Base-by-base conservation (phyloP, 116 monocot species). In the Iris pallida region DNA sequence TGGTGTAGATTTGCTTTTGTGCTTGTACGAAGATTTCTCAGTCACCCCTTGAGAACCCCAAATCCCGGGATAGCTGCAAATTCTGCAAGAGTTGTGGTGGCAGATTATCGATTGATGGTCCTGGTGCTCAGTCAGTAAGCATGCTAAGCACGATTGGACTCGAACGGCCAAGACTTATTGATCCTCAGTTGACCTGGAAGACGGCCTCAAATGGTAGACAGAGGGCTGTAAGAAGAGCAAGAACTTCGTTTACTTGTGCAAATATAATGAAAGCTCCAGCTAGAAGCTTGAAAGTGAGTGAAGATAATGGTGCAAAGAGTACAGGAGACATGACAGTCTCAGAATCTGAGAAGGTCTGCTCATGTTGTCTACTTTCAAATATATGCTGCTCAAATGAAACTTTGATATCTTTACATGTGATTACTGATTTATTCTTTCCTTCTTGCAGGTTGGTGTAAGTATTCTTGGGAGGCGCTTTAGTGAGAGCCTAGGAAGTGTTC, bases 301-400 rank as follows among this genome's bases (percentile, higher is more conserved):
- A 78, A 30, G 74, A 75, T 47, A 72, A 73, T 53, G 59, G 69
- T 47, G 62, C 68, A 53, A 81, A 75, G 43, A 73, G 7, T 42
- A 46, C 53, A 52, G 69, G 61, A 49, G 85, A 88, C 70, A 79
- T 91, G 78, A 65, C 76, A 13, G 80, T 86, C 19, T 74, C 88
- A 16, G 91, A 95, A 68, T 95, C 86, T 63, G 91, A 95, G 73
- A 91, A 91, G 88, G 95, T 95, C 20, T 68, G 41, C 19, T 79
- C 13, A 5, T 64, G 11, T 8, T 6, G 42, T 65, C 53, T 69
- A n/a, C 45, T 63, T 51, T 19, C 65, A 1, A n/a, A 1, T 20
- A 19, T 66, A 18, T 45, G 47, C 64, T 16, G 12, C 45, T 13
- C 11, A 53, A 6, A 40, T 60, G 51, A 42, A 46, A 11, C 8